These are phyloP conservation scores for Xylona heveae DNA, from an alignment of 495 filamentous ascomycete genomes.

Conservation along the genomic window DNA sequence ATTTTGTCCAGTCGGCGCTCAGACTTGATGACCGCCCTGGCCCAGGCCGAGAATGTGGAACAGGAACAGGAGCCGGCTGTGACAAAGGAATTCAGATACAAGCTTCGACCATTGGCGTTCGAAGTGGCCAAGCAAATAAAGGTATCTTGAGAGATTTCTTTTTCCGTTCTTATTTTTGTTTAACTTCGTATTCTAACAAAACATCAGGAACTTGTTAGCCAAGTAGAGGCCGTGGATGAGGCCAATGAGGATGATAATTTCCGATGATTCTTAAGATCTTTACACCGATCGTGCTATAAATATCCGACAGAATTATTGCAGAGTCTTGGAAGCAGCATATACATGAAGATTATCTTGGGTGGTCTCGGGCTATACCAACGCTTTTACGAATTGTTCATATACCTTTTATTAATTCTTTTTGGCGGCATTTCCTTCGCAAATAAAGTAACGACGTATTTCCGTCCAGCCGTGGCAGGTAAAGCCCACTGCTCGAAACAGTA, in stretches of 20 bases:
- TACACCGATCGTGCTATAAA: no score
- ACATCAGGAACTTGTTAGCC: conserved; percentile 35
- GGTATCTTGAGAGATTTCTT: conserved; percentile 5
- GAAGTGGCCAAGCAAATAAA: conserved; percentile 66
- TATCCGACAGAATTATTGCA: no score
- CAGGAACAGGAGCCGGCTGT: conserved; percentile 23
- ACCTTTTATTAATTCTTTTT: no score
- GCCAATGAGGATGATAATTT: conserved; percentile 19
- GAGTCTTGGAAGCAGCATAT: no score
- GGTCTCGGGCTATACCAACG: no score
- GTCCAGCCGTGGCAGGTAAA: no score
- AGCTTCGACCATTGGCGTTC: conserved; percentile 65
- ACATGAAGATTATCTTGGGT: no score
- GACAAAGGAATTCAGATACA: conserved; percentile 45
- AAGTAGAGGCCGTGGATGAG: conserved; percentile 17
- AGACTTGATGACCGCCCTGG: conserved; percentile 44
- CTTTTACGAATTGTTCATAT: no score
- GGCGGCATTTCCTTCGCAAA: no score
- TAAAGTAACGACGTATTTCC: no score
- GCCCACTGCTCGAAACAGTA: no score
- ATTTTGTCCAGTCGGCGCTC: conserved; percentile 41
- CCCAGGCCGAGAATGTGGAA: conserved; percentile 33
- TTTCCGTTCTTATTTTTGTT: not conserved
- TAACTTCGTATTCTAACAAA: not conserved
- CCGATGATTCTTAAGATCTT: conserved; percentile 4